Percentiles rank a stretch among this genome's conserved stretches.
These are phyloP conservation scores for Nigrospora oryzae DNA, from an alignment of 2,329 filamentous ascomycete species.

Conservation along the genomic window DNA sequence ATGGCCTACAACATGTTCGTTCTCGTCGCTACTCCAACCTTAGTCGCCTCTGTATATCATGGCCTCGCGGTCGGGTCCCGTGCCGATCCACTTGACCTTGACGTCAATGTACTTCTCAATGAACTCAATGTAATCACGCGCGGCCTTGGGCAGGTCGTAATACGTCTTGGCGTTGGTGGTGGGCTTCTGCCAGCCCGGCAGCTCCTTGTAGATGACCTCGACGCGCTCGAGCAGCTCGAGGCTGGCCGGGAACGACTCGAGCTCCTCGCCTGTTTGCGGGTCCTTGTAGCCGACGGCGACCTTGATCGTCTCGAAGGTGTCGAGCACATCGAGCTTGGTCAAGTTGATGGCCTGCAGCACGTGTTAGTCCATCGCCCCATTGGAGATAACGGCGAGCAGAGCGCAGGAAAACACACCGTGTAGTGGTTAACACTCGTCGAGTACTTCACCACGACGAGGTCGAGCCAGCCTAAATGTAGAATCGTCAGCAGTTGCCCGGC, in stretches of 20 bases:
- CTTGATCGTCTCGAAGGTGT: conserved; percentile 67
- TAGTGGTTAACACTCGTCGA: conserved; percentile 43
- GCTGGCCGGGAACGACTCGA: conserved; percentile 59
- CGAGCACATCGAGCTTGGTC: conserved; percentile 57
- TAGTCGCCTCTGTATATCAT: conserved; percentile 39
- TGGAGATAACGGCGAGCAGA: background rate
- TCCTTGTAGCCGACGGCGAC: conserved; percentile 62
- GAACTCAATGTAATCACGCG: conserved; percentile 38
- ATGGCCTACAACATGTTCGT: no score
- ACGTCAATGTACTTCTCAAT: conserved; percentile 60
- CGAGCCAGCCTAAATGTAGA: conserved; percentile 33
- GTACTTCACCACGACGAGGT: conserved; percentile 63
- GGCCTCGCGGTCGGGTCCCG: conserved; percentile 55
- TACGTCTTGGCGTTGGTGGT: conserved; percentile 53
- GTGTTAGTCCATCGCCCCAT: conserved; percentile 21
- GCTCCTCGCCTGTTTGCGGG: conserved; percentile 30
- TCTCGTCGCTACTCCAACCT: background rate
- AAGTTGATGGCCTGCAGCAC: conserved; percentile 16
- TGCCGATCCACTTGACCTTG: conserved; percentile 57
- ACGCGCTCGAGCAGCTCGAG: conserved; percentile 46
- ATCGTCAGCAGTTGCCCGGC: background rate
- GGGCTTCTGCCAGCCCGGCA: conserved; percentile 60
- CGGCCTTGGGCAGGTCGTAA: conserved; percentile 54
- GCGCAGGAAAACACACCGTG: background rate
- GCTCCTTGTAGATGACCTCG: conserved; percentile 58